Percentiles rank a stretch among this genome's conserved stretches.
Evolutionary conservation across 2,329 filamentous ascomycete genomes (phyloP).

Genomic region (Lanzia echinophila): DNA sequence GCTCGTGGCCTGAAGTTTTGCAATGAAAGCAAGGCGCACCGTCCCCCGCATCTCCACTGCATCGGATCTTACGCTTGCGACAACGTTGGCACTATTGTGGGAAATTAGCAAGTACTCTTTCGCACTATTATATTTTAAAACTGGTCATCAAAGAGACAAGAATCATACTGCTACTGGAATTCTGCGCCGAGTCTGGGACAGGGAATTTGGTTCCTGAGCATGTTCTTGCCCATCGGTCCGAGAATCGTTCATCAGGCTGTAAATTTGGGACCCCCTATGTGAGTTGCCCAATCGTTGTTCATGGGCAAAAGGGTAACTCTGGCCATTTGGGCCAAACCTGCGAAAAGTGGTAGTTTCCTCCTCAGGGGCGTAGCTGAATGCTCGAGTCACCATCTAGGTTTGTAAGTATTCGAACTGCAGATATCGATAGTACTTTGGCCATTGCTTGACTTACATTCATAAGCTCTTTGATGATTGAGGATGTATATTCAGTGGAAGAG

Average conservation of each 20-base stretch:
- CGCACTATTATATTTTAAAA: not conserved
- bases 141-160: not conserved
- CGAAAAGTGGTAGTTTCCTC: constrained; percentile 22
- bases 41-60: constrained; percentile 75
- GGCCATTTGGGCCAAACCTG: constrained; percentile 18
- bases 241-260: constrained; percentile 20
- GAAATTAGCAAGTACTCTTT: not conserved
- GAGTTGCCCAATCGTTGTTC: constrained; percentile 20
- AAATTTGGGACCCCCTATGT: constrained; percentile 14
- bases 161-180: constrained; percentile 45
- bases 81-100: constrained; percentile 71
- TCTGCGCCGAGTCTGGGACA: constrained; percentile 31
- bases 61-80: constrained; percentile 89
- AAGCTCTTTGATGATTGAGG: not conserved
- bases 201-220: constrained; percentile 20
- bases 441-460: constrained; percentile 6
- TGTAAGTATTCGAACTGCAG: constrained; percentile 4
- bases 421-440: not conserved
- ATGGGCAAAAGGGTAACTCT: constrained; percentile 24
- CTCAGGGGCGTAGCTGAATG: constrained; percentile 18
- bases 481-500: constrained; percentile 1
- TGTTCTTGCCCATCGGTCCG: constrained; percentile 19
- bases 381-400: constrained; percentile 15
- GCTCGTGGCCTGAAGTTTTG: constrained; percentile 61
- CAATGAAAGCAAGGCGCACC: constrained; percentile 78